phyloP scores from a whole-genome alignment of 306 rosid genomes.

The Casuarina cunninghamiana region DNA sequence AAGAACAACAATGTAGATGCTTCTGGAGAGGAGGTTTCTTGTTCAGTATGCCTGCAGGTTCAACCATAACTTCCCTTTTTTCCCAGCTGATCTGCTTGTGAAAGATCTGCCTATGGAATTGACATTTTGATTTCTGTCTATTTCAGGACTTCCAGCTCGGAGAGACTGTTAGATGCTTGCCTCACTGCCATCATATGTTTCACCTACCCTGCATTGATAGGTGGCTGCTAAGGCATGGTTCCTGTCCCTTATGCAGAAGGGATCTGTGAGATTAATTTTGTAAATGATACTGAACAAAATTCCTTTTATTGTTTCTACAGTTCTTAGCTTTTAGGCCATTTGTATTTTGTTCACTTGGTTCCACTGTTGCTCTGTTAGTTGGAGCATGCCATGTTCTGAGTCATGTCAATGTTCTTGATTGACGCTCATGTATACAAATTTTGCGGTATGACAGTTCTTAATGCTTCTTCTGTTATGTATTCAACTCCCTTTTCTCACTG shows the following conservation, averaged over 20 bases:
- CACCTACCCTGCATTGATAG: slow-evolving; percentile 97
- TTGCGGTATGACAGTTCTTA: slow-evolving; percentile 24
- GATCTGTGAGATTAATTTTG: slow-evolving; percentile 73
- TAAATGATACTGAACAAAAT: slow-evolving; percentile 32
- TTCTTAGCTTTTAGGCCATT: slow-evolving; percentile 16
- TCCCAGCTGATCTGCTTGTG: neutral
- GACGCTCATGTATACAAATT: slow-evolving; percentile 29
- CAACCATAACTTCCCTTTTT: slow-evolving; percentile 2
- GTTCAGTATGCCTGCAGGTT: slow-evolving; percentile 99
- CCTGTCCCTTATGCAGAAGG: slow-evolving; percentile 99
- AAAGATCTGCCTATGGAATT: slow-evolving; percentile 6
- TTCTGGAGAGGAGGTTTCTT: slow-evolving; percentile 77
- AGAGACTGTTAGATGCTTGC: slow-evolving; percentile 92
- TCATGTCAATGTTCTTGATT: neutral
- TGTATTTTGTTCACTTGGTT: slow-evolving; percentile 13
- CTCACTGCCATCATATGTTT: slow-evolving; percentile 97
- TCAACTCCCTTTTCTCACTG: neutral
- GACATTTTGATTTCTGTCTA: slow-evolving; percentile 27
- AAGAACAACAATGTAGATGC: slow-evolving; percentile 65
- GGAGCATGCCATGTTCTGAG: slow-evolving; percentile 19
- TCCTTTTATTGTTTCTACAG: slow-evolving; percentile 50
- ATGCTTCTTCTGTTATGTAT: slow-evolving; percentile 2
- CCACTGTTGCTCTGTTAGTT: slow-evolving; percentile 4
- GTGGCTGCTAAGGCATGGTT: slow-evolving; percentile 96
- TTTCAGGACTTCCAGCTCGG: slow-evolving; percentile 90